phyloP scores from a whole-genome alignment of 2,329 filamentous ascomycete genomes.

The Tolypocladium nubicola region DNA sequence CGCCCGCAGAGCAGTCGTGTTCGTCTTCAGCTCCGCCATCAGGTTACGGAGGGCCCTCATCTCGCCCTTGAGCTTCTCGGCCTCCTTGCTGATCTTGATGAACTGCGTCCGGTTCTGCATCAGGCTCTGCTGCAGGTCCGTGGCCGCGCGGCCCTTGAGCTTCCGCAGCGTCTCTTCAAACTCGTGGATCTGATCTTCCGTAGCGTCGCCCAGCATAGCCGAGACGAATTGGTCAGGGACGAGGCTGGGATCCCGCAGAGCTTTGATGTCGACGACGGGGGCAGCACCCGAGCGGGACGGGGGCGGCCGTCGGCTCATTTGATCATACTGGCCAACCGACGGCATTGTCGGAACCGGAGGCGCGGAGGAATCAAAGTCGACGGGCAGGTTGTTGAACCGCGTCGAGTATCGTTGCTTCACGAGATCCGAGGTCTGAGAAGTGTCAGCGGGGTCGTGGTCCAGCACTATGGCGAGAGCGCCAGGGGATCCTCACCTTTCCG shows the following conservation, averaged over 20 bases:
- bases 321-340: constrained; percentile 47
- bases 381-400: constrained; percentile 69
- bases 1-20: constrained; percentile 55
- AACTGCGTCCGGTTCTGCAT: constrained; percentile 97
- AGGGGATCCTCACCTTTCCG: constrained; percentile 36
- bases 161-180: constrained; percentile 69
- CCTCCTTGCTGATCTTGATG: constrained; percentile 98
- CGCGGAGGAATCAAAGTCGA: constrained; percentile 57
- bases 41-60: constrained; percentile 85
- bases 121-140: constrained; percentile 87
- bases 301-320: constrained; percentile 38
- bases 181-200: constrained; percentile 74
- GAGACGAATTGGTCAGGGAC: constrained; percentile 71
- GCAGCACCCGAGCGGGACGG: constrained; percentile 43
- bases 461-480: constrained; percentile 1
- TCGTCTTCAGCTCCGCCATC: constrained; percentile 84
- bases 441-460: constrained; percentile 8
- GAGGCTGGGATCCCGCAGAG: constrained; percentile 69
- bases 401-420: constrained; percentile 94
- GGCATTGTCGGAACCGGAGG: constrained; percentile 63
- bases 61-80: constrained; percentile 91
- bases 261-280: constrained; percentile 64
- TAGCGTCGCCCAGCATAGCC: constrained; percentile 68
- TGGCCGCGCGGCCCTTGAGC: constrained; percentile 66
- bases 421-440: constrained; percentile 57